Base-by-base conservation (phyloP, 2,329 filamentous ascomycete species). In the Leptographium wingfieldii region DNA sequence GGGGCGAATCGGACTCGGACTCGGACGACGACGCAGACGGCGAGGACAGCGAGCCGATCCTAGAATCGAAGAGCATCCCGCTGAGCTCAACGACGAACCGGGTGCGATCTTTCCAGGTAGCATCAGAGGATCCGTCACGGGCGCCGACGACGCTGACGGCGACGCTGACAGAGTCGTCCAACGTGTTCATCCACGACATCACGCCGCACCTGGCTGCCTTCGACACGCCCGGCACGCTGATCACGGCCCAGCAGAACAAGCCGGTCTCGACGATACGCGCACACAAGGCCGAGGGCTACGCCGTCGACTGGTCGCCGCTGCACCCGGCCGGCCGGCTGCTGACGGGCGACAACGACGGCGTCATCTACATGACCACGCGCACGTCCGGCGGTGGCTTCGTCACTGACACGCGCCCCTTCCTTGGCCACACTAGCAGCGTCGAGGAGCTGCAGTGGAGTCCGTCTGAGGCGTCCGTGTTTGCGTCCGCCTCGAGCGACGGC, bases 381-480 rank as follows among this genome's bases (percentile, higher is more conserved):
- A 92, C 87, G 57, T 89, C 94, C 69, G 90, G 89, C 61, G 94
- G 92, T 58, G 88, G 88, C 63, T 97, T 91, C 80, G 86, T 89
- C 22, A 95, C 91, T 5, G 92, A 96, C 71, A 88, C 82, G 14
- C 82, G 88, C 52, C 79, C 92, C 1, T 95, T 95, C 74, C 83
- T 83, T 27, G 92, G 92, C 57, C 94, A 99, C 76, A 81, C 80
- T 10, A 83, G 85, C 69, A 92, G 88, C 57, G 85, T 99, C 19
- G 94, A 99, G 76, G 94, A 99, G 70, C 78, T 99, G 31, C 92
- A 97, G 73, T 99, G 94, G 94, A 95, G 90, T 57, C 94, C 94
- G 0, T 89, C 86, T 22, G 94, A 99, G 75, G 85, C 85, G 64
- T 92, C 91, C 63, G 94, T 97, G 33, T 99, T 99, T 69, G 88